Conservation (phyloP, 1,139 yeast species). For the Pneumocystis jirovecii region DNA sequence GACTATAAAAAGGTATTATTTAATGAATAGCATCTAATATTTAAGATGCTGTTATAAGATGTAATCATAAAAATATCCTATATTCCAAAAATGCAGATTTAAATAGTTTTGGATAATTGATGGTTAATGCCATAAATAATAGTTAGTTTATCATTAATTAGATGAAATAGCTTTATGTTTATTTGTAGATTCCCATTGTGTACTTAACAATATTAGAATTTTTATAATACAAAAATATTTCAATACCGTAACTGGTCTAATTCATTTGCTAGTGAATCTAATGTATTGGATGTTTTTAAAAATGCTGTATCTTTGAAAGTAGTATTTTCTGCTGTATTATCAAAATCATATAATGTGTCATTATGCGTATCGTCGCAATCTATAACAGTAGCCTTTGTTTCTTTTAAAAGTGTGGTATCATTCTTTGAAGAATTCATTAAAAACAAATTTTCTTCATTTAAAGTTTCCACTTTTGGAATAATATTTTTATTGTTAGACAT, state of each 20-base stretch:
- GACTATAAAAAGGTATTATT: not conserved
- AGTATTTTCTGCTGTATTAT: not conserved
- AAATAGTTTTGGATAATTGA: not conserved
- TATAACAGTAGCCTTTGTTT: not conserved
- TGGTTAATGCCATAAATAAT: not conserved
- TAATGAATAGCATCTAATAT: not conserved
- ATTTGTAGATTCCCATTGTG: not conserved
- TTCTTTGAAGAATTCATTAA: not conserved
- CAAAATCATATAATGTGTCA: not conserved
- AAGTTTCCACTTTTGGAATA: not conserved
- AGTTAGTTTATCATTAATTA: not conserved
- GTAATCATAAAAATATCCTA: not conserved
- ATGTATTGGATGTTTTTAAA: conserved; percentile 1
- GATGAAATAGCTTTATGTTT: not conserved
- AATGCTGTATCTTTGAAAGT: not conserved
- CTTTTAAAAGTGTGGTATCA: not conserved
- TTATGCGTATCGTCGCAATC: conserved; percentile 1
- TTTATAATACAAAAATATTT: not conserved
- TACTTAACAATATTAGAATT: not conserved
- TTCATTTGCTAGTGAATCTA: conserved; percentile 10
- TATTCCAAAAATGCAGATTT: not conserved
- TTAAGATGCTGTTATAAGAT: not conserved
- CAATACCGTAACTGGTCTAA: conserved; percentile 8
- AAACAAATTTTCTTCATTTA: not conserved
- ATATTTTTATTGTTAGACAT: not conserved